Percentiles rank a stretch among this genome's conserved stretches.
phyloP scores from a whole-genome alignment of 805 yeast species.

The Candida nonsorbophila region DNA sequence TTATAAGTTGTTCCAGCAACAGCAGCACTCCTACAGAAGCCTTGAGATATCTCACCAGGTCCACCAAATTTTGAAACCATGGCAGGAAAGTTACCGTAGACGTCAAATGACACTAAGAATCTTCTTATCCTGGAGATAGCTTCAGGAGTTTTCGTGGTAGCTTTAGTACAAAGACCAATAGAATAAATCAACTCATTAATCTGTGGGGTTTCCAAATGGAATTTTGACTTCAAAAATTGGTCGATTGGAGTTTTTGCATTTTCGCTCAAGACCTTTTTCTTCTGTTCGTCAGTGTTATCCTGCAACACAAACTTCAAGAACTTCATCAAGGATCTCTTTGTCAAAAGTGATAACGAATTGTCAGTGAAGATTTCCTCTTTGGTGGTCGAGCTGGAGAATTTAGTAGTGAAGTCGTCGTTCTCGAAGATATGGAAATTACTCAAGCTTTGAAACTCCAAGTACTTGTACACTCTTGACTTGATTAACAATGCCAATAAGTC shows the following conservation, averaged over 20 bases:
- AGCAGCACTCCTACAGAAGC: constrained; percentile 96
- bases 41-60: constrained; percentile 93
- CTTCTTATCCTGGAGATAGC: constrained; percentile 81
- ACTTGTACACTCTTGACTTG: constrained; percentile 82
- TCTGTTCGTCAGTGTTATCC: constrained; percentile 54
- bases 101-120: constrained; percentile 78
- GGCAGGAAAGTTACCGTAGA: constrained; percentile 92
- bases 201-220: constrained; percentile 69
- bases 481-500: constrained; percentile 75
- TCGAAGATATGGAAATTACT: constrained; percentile 91
- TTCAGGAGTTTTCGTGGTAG: constrained; percentile 58
- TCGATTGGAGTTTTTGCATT: constrained; percentile 54
- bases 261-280: constrained; percentile 51
- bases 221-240: constrained; percentile 56
- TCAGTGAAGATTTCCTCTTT: constrained; percentile 93
- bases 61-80: constrained; percentile 91
- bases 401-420: constrained; percentile 77
- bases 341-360: constrained; percentile 64
- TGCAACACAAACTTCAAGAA: constrained; percentile 79
- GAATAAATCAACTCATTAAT: constrained; percentile 80
- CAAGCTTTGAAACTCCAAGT: constrained; percentile 86
- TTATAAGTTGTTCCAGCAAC: constrained; percentile 96
- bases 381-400: constrained; percentile 62
- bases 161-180: constrained; percentile 69
- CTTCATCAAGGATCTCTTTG: constrained; percentile 85